Base-by-base conservation (phyloP, 2,329 filamentous ascomycete species). In the Fusarium sp. region DNA sequence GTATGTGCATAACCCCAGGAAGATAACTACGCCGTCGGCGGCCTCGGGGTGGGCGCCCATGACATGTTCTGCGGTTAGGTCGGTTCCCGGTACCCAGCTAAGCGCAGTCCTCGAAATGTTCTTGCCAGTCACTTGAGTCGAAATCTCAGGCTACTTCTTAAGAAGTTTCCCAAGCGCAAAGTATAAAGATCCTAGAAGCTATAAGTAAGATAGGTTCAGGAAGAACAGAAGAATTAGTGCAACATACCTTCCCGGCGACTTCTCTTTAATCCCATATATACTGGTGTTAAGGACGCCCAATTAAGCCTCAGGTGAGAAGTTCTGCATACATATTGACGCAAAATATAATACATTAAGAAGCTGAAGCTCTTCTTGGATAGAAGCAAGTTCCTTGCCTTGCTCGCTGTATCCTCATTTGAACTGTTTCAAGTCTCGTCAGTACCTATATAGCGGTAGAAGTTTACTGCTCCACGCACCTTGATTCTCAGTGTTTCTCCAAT, bases 211-310 rank as follows among this genome's bases (percentile, higher is more conserved):
- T 8, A 45, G 5, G 5, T 10, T 34, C 32, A 18, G 16, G 4
- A 20, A 20, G 3, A 10, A 8, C 2, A n/a, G 20, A 4, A 9
- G 6, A 4, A 2, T 12, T 13, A 38, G 20, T 3, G 0, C 32
- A 34, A 10, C 32, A 10, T 34, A 12, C 55, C 46, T 46, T 62
- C 32, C 1, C n/a, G 38, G 8, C 16, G 16, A 8, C 45, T 52
- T 30, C 34, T 40, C 2, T 25, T 4, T 3, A 5, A 18, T 4
- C 25, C 32, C 47, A 63, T 6, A 43, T 25, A 41, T 15, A 22
- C 22, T 5, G 22, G 22, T 22, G 22, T 22, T 22, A 22, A 5
- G 22, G 22, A 5, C 5, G 22, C n/a, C n/a, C n/a, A n/a, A n/a
- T n/a, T n/a, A n/a, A n/a, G n/a, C n/a, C n/a, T n/a, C n/a, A n/a